These are phyloP conservation scores for Dryas alaskensis DNA, from an alignment of 306 rosid genomes.

Conservation along the genomic window DNA sequence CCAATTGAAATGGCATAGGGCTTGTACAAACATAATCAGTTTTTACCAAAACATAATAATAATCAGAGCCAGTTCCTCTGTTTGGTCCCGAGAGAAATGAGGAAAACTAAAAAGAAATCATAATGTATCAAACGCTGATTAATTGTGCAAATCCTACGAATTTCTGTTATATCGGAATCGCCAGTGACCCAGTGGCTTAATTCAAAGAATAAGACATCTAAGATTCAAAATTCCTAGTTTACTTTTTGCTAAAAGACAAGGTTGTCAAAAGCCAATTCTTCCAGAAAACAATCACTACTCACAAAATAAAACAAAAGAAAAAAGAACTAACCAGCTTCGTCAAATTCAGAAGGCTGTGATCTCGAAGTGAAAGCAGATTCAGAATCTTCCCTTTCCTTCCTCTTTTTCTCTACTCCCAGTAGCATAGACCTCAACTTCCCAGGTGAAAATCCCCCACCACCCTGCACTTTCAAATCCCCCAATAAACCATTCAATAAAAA, in stretches of 20 bases:
- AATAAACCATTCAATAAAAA: constrained; percentile 1
- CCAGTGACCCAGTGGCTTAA: not conserved
- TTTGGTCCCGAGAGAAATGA: not conserved
- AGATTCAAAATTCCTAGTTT: not conserved
- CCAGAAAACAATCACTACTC: constrained; percentile 1
- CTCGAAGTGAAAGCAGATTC: constrained; percentile 58
- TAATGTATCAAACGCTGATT: not conserved
- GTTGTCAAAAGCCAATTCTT: too few species aligned
- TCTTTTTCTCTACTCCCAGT: constrained; percentile 81
- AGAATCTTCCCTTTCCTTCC: constrained; percentile 64
- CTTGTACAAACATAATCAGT: not conserved
- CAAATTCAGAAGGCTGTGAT: constrained; percentile 63
- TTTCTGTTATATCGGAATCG: not conserved
- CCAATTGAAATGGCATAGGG: not conserved
- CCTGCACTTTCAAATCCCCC: constrained; percentile 43
- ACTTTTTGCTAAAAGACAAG: too few species aligned
- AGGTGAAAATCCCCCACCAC: constrained; percentile 88
- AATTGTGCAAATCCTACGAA: not conserved
- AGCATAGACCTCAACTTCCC: constrained; percentile 83
- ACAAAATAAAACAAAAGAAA: not conserved
- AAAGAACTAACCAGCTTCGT: constrained; percentile 60
- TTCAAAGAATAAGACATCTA: not conserved
- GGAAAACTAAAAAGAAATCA: not conserved
- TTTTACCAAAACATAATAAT: too few species aligned
- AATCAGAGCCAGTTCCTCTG: too few species aligned